Evolutionary conservation across 2,329 filamentous ascomycete species (phyloP).

Genomic region (Herpotrichia juniperi): DNA sequence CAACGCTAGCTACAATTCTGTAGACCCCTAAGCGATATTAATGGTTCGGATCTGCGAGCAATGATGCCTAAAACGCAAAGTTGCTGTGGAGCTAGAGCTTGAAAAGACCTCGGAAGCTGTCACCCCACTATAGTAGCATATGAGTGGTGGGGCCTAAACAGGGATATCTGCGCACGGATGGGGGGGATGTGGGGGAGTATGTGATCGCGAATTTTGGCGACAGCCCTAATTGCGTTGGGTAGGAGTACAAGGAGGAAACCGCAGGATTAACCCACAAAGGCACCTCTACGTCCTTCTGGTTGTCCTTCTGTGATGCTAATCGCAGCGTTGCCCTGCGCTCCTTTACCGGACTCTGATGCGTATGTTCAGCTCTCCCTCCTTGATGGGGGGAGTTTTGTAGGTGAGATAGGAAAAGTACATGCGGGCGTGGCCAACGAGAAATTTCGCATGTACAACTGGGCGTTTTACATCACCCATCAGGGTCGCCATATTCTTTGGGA

Average conservation of each 20-base stretch:
- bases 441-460: slow-evolving; percentile 45
- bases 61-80: neutral
- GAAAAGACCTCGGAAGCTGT: slow-evolving; percentile 9
- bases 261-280: slow-evolving; percentile 10
- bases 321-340: slow-evolving; percentile 8
- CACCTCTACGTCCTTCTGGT: slow-evolving; percentile 4
- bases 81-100: slow-evolving; percentile 11
- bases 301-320: slow-evolving; percentile 12
- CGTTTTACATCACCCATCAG: slow-evolving; percentile 34
- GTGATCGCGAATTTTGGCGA: neutral
- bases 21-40: neutral
- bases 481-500: slow-evolving; percentile 39
- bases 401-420: slow-evolving; percentile 33
- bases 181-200: slow-evolving; percentile 23
- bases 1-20: neutral
- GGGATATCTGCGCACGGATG: slow-evolving; percentile 16
- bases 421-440: slow-evolving; percentile 28
- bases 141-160: slow-evolving; percentile 23
- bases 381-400: slow-evolving; percentile 42
- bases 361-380: slow-evolving; percentile 33
- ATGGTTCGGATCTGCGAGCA: neutral
- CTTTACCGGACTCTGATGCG: slow-evolving; percentile 23
- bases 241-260: slow-evolving; percentile 5
- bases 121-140: slow-evolving; percentile 22
- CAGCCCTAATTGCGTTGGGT: neutral